These are phyloP conservation scores for Diaporthe amygdali DNA, from an alignment of 2,329 filamentous ascomycete species.

Conservation along the genomic window DNA sequence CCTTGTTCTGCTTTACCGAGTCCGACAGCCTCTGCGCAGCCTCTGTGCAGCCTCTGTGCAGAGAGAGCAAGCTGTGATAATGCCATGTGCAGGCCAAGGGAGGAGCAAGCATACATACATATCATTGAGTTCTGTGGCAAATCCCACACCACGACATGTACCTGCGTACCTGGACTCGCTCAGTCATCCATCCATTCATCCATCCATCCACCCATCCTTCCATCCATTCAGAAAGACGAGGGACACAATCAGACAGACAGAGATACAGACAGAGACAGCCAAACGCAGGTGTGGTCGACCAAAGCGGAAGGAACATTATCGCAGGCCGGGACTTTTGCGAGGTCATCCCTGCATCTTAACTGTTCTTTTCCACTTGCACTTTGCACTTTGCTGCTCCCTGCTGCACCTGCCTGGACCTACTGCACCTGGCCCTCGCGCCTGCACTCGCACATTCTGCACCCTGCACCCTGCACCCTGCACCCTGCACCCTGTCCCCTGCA, in stretches of 20 bases:
- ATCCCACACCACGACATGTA: too few relatives aligned
- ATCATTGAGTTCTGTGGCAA: too few relatives aligned
- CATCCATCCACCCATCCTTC: not conserved
- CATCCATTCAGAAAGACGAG: too few relatives aligned
- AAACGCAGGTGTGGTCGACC: conserved; percentile 17
- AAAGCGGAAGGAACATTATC: conserved; percentile 24
- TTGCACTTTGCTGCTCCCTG: not conserved
- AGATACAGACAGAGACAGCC: too few relatives aligned
- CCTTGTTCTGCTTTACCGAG: conserved; percentile 13
- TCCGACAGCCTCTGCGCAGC: not conserved
- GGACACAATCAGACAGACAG: too few relatives aligned
- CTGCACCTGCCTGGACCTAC: not conserved
- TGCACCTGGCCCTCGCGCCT: conserved; percentile 7
- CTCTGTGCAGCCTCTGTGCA: not conserved
- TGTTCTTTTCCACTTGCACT: not conserved
- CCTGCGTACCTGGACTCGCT: too few relatives aligned
- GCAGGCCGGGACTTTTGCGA: conserved; percentile 4
- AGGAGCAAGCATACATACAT: too few relatives aligned
- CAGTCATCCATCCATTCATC: too few relatives aligned
- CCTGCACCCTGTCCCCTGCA: not conserved
- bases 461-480: not conserved
- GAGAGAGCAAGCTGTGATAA: too few relatives aligned
- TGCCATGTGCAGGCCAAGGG: too few relatives aligned
- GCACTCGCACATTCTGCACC: not conserved
- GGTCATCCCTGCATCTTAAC: conserved; percentile 5